Evolutionary conservation across 106 monocot genomes (phyloP), one percentile per base, ranked within the genome.

Genomic region (Apostasia ramifera): DNA sequence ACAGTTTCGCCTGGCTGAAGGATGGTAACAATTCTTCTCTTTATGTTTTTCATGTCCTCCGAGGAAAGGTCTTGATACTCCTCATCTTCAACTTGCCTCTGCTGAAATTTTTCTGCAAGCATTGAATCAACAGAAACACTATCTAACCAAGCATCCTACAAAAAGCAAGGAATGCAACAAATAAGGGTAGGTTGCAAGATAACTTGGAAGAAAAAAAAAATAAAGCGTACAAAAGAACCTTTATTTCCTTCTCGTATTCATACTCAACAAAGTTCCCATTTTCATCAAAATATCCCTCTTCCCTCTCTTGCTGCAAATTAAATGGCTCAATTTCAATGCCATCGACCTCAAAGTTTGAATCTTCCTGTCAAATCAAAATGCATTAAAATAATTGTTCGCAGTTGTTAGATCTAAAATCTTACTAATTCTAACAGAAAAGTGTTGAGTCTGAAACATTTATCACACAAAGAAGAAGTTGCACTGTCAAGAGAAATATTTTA

Each of bases 71-170:
- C 98, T 8, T 90, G 63, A 61, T 83, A 92, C 3, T 83, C 85
- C n/a, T 85, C 88, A 56, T 92, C 89, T 56, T 73, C 61, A 47
- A 57, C 55, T 5, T 48, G 53, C 15, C 82, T 76, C 44, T 71
- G 66, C 12, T 56, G 57, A 40, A 68, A 37, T 67, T 83, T 84
- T 71, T 66, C 79, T 47, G 78, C 74, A 75, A 79, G 72, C 14
- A 49, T 83, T 63, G 79, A 55, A 61, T 92, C 90, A 63, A 83
- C 79, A 63, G 85, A 83, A 14, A 81, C 73, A 77, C 61, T 93
- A 60, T 98, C 98, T 58, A 98, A 66, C 98, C 98, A 98, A 48
- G 98, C 98, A 84, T 98, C 98, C 98, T 98, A 60, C 11, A 67
- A 69, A 13, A 74, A 77, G 53, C 26, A 61, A 77, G 61, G 56